Evolutionary conservation across 345 rosid genomes (phyloP).

Genomic region (Microcos paniculata): DNA sequence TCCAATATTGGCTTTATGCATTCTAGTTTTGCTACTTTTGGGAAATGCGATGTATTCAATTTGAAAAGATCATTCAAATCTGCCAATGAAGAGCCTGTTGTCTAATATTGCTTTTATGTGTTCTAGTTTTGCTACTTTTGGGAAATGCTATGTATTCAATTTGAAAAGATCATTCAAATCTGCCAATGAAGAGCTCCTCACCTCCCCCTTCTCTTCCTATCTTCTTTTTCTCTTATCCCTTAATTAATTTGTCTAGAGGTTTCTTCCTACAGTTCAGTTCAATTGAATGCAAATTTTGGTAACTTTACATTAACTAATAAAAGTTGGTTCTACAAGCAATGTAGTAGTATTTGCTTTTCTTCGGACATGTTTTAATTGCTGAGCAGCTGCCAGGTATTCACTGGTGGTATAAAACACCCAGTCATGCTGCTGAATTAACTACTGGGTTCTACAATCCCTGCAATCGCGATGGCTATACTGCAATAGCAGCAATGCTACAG

Average conservation of each 20-base stretch:
- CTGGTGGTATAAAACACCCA: constrained; percentile 96
- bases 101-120: neutral
- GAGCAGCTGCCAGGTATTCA: constrained; percentile 90
- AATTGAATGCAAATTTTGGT: neutral
- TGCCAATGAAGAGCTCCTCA: neutral
- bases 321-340: constrained; percentile 8
- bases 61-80: neutral
- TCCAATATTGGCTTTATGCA: neutral
- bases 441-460: constrained; percentile 91
- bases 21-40: neutral
- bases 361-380: constrained; percentile 33
- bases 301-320: neutral
- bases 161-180: neutral
- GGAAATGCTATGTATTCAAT: neutral
- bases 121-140: neutral
- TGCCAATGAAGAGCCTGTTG: neutral
- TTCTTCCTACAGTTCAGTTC: constrained; percentile 2
- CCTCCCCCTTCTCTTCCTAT: neutral
- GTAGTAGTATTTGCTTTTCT: constrained; percentile 22
- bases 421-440: constrained; percentile 96
- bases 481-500: constrained; percentile 61
- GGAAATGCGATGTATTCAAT: neutral
- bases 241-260: neutral
- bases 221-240: neutral
- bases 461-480: constrained; percentile 89